Percentiles rank a stretch among this genome's conserved stretches.
These are phyloP conservation scores for Parastagonospora avenae DNA, from an alignment of 2,329 filamentous ascomycete genomes.

Conservation along the genomic window DNA sequence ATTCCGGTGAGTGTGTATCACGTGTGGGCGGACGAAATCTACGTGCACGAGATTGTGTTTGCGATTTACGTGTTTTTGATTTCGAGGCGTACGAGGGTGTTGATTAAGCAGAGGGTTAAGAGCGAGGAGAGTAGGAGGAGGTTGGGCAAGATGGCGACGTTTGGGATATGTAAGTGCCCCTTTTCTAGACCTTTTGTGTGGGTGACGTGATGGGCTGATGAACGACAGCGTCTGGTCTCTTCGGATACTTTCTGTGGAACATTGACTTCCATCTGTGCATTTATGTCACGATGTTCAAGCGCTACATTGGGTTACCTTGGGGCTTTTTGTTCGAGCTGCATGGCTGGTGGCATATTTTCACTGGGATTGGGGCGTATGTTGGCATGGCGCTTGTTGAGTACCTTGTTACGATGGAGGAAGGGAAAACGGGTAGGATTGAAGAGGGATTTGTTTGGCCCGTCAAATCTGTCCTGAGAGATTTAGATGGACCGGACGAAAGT, in stretches of 20 bases:
- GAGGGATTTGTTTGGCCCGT: constrained; percentile 47
- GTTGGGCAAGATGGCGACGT: constrained; percentile 31
- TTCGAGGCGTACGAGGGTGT: constrained; percentile 27
- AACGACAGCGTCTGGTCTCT: constrained; percentile 50
- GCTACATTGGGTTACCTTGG: constrained; percentile 58
- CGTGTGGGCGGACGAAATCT: constrained; percentile 47
- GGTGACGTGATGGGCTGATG: background rate
- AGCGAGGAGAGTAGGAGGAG: constrained; percentile 26
- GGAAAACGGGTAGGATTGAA: constrained; percentile 28
- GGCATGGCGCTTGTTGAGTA: constrained; percentile 48
- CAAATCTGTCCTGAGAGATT: constrained; percentile 33
- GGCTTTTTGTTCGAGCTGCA: constrained; percentile 64
- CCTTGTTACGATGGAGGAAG: constrained; percentile 40
- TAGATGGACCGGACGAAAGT: constrained; percentile 21
- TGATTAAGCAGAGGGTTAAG: constrained; percentile 35
- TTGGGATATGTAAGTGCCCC: constrained; percentile 32
- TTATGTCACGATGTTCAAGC: constrained; percentile 53
- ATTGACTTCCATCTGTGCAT: constrained; percentile 61
- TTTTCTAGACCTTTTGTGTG: background rate
- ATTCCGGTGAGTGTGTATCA: constrained; percentile 45
- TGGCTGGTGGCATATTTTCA: constrained; percentile 69
- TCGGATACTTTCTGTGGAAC: constrained; percentile 61
- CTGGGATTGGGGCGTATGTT: constrained; percentile 58
- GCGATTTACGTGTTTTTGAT: constrained; percentile 51
- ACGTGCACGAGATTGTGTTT: constrained; percentile 46